Evolutionary conservation across 768 basidiomycete genomes (phyloP).

Genomic region (Cyathus striatus): DNA sequence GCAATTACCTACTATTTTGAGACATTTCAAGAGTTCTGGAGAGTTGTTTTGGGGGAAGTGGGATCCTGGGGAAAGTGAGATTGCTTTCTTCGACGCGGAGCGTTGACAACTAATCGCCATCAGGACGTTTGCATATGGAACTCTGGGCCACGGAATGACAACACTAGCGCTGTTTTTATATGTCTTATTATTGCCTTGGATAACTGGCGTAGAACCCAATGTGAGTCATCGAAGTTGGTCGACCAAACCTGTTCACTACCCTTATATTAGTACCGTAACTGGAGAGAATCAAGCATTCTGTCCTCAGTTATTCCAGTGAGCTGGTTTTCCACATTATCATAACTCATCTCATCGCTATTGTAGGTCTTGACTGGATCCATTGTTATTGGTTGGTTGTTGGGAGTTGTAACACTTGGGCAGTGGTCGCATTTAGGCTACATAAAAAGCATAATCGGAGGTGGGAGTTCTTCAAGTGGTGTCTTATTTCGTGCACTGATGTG

Average conservation of each 20-base stretch:
- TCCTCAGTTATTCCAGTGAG: constrained; percentile 64
- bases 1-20: constrained; percentile 57
- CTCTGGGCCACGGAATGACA: constrained; percentile 50
- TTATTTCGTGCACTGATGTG: not conserved
- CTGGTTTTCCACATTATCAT: not conserved
- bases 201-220: constrained; percentile 63
- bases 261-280: constrained; percentile 59
- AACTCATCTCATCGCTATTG: not conserved
- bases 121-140: constrained; percentile 50
- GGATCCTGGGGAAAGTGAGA: constrained; percentile 54
- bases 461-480: constrained; percentile 10
- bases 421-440: constrained; percentile 65
- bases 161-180: constrained; percentile 72
- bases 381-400: constrained; percentile 62
- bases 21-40: constrained; percentile 46
- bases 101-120: too few species aligned
- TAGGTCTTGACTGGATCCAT: constrained; percentile 62
- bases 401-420: constrained; percentile 57
- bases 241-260: not conserved
- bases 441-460: constrained; percentile 60
- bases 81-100: not conserved
- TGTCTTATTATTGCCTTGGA: constrained; percentile 61
- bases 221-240: constrained; percentile 36
- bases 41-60: constrained; percentile 28
- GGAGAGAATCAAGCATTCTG: constrained; percentile 66